Percentiles rank a stretch among this genome's conserved stretches.
Evolutionary conservation across 495 filamentous ascomycete species (phyloP).

Genomic region (Hypoxylon lenormandii): DNA sequence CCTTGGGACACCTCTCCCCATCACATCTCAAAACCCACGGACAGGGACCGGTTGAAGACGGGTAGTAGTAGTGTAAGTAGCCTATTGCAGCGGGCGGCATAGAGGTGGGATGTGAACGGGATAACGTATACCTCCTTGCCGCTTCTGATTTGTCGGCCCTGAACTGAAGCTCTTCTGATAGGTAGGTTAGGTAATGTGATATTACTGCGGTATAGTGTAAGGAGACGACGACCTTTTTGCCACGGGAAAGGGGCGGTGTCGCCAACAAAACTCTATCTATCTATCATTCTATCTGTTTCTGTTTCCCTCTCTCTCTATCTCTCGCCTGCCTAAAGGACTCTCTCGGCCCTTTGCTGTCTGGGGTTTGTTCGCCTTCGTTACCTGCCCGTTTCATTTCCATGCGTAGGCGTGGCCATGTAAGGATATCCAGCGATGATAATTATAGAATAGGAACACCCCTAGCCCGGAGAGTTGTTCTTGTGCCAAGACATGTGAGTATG

Average conservation of each 20-base stretch:
- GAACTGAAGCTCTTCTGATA: not conserved
- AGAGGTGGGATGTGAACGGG: not conserved
- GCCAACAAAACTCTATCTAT: constrained; percentile 27
- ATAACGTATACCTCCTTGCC: no score
- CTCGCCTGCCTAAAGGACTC: no score
- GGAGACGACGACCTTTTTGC: not conserved
- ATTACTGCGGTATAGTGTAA: not conserved
- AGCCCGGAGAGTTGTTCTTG: not conserved
- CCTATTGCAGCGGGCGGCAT: constrained; percentile 12
- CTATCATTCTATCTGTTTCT: not conserved
- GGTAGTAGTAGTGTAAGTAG: not conserved
- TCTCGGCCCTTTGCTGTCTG: no score
- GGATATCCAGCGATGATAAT: constrained; percentile 2
- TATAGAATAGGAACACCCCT: not conserved
- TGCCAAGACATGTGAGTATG: not conserved
- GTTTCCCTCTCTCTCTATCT: constrained; percentile 1
- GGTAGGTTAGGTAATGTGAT: not conserved
- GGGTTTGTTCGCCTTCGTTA: no score
- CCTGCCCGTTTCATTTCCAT: not conserved
- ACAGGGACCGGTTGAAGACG: constrained; percentile 24
- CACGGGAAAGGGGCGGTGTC: constrained; percentile 36
- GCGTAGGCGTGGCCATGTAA: not conserved
- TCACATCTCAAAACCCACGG: constrained; percentile 23
- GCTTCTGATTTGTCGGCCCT: constrained; percentile 18
- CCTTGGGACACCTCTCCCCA: constrained; percentile 8